phyloP scores from a whole-genome alignment of 2,329 filamentous ascomycete genomes.

The Beauveria varroae region DNA sequence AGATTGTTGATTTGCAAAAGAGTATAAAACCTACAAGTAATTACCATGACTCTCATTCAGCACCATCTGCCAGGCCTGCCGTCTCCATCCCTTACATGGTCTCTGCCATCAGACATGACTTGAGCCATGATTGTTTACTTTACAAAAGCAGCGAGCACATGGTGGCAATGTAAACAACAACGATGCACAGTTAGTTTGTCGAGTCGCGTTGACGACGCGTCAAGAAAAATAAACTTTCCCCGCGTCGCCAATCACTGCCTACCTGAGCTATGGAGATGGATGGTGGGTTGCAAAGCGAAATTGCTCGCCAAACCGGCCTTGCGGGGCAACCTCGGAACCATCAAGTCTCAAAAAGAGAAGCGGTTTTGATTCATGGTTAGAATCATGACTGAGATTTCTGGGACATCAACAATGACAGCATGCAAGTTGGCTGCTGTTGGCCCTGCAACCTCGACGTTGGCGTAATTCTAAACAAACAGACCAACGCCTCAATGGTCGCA shows the following conservation, averaged over 20 bases:
- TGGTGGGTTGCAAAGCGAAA: not conserved
- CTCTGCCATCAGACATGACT: no score
- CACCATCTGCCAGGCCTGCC: not conserved
- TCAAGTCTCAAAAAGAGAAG: not conserved
- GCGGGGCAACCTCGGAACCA: not conserved
- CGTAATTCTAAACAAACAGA: no score
- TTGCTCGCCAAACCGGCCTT: not conserved
- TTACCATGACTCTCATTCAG: not conserved
- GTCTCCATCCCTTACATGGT: no score
- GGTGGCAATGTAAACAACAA: no score
- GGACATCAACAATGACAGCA: no score
- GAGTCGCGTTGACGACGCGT: not conserved
- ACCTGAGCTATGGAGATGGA: not conserved
- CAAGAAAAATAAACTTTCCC: not conserved
- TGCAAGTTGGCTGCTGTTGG: not conserved
- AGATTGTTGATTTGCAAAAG: no score
- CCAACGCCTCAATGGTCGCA: no score
- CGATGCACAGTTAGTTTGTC: no score
- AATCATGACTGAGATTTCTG: not conserved
- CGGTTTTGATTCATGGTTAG: not conserved
- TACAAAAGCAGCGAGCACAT: no score
- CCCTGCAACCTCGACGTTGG: not conserved
- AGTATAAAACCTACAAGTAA: no score
- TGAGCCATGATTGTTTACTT: no score
- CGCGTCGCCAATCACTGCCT: not conserved